These are phyloP conservation scores for Arthrobotrys megalospora DNA, from an alignment of 2,329 filamentous ascomycete genomes.

Conservation along the genomic window DNA sequence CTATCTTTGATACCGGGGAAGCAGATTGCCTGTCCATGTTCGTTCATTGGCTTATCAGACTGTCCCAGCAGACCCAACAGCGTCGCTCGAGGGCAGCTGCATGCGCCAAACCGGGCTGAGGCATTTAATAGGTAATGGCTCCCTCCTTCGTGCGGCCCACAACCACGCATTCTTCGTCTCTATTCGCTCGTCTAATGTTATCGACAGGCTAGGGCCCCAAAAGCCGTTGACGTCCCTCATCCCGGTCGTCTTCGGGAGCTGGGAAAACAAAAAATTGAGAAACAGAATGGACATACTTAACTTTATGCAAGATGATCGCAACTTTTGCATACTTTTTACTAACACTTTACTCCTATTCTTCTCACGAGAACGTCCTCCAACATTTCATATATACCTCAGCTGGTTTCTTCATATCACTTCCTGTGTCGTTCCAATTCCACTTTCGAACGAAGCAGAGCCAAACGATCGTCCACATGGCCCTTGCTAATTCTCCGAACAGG, in stretches of 20 bases:
- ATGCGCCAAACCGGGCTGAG: conserved; percentile 56
- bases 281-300: not conserved
- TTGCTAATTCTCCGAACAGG: conserved; percentile 44
- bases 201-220: not conserved
- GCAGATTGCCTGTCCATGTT: conserved; percentile 30
- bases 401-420: conserved; percentile 1
- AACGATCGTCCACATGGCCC: conserved; percentile 47
- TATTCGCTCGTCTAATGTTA: conserved; percentile 51
- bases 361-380: conserved; percentile 24
- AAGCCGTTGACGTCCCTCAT: conserved; percentile 14
- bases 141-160: conserved; percentile 12
- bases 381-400: conserved; percentile 26
- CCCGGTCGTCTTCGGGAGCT: conserved; percentile 16
- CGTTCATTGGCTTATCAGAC: conserved; percentile 44
- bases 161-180: conserved; percentile 7
- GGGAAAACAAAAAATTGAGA: conserved; percentile 7
- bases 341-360: conserved; percentile 26
- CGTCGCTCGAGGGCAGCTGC: conserved; percentile 37
- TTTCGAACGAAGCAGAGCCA: conserved; percentile 22
- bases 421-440: not conserved
- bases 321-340: conserved; percentile 40
- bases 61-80: conserved; percentile 54
- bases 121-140: conserved; percentile 59
- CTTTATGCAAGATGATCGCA: conserved; percentile 59
- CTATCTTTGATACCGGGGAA: conserved; percentile 49